Evolutionary conservation across 768 basidiomycete genomes (phyloP).

Genomic region (Scleroderma bovista): DNA sequence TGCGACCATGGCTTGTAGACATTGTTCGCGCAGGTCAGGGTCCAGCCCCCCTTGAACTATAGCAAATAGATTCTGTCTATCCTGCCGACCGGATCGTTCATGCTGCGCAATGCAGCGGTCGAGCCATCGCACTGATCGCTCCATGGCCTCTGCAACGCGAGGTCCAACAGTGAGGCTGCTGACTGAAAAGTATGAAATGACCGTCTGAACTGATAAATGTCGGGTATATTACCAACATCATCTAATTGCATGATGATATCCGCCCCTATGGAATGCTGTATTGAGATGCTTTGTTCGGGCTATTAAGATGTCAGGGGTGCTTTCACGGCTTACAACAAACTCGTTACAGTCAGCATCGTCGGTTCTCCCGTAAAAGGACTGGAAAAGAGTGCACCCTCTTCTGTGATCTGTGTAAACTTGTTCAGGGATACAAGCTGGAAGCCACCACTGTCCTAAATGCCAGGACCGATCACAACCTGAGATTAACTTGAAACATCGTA

Average conservation of each 20-base stretch:
- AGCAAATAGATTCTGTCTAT: constrained; percentile 80
- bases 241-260: constrained; percentile 96
- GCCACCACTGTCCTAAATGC: constrained; percentile 74
- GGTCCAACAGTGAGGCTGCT: constrained; percentile 76
- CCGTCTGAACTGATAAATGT: not conserved
- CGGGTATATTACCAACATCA: constrained; percentile 65
- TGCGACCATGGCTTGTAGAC: constrained; percentile 76
- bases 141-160: constrained; percentile 84
- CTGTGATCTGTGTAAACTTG: constrained; percentile 82
- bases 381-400: constrained; percentile 81
- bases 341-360: constrained; percentile 77
- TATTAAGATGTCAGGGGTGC: constrained; percentile 24
- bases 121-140: constrained; percentile 83
- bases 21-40: constrained; percentile 61
- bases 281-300: constrained; percentile 89
- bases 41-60: constrained; percentile 90
- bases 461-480: not conserved
- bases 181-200: constrained; percentile 38
- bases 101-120: constrained; percentile 83
- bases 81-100: constrained; percentile 55
- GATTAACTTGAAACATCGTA: not conserved
- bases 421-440: constrained; percentile 83
- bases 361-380: constrained; percentile 85
- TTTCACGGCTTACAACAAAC: not conserved
- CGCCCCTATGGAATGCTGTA: constrained; percentile 86